Evolutionary conservation across 2,329 filamentous ascomycete species (phyloP).

Genomic region (Cladosporium sp.): DNA sequence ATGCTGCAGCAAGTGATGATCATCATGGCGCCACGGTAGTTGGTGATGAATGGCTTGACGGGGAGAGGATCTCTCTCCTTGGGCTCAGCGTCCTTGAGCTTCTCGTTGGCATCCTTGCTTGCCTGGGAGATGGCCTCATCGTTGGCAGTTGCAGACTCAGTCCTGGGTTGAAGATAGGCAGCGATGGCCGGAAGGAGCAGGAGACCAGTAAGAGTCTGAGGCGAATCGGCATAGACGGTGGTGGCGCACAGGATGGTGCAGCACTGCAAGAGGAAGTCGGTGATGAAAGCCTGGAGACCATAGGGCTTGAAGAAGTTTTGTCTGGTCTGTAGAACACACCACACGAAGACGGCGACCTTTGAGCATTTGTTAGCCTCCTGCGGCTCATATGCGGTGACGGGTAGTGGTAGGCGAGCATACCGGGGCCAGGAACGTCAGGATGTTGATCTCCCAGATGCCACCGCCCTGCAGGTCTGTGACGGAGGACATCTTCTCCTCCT

Average conservation of each 20-base stretch:
- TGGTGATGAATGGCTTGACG: conserved; percentile 86
- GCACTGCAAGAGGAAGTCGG: conserved; percentile 87
- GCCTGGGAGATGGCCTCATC: conserved; percentile 18
- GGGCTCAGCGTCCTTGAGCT: conserved; percentile 11
- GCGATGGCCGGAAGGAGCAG: conserved; percentile 65
- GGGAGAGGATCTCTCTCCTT: conserved; percentile 54
- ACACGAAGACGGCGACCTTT: conserved; percentile 73
- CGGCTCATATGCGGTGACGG: conserved; percentile 1
- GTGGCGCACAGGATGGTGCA: conserved; percentile 75
- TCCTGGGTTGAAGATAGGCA: conserved; percentile 40
- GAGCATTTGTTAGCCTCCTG: neutral
- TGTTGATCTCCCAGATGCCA: conserved; percentile 77
- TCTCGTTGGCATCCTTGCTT: conserved; percentile 18
- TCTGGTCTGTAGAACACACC: conserved; percentile 82
- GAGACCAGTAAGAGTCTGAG: conserved; percentile 69
- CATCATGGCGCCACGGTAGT: conserved; percentile 88
- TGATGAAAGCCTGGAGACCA: conserved; percentile 60
- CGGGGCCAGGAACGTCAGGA: conserved; percentile 77
- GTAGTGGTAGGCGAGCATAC: conserved; percentile 50
- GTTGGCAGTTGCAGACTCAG: conserved; percentile 29
- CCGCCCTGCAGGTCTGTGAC: conserved; percentile 88
- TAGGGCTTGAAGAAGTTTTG: conserved; percentile 80
- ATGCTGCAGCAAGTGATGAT: conserved; percentile 85
- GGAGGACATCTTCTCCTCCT: conserved; percentile 89
- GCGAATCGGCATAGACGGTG: conserved; percentile 74